These are phyloP conservation scores for Pichia inconspicua DNA, from an alignment of 1,139 yeast genomes.

Conservation along the genomic window DNA sequence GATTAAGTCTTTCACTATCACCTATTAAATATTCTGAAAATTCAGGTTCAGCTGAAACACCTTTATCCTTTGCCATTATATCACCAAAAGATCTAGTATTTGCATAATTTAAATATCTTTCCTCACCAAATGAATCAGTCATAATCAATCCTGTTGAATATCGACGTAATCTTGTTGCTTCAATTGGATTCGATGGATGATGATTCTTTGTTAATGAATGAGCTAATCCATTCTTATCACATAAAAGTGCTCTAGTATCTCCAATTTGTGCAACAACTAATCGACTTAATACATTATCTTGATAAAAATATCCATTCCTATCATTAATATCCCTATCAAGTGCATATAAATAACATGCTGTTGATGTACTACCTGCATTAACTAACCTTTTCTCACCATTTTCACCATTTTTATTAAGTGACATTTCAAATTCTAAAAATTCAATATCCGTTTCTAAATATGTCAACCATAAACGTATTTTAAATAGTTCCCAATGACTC, in stretches of 20 bases:
- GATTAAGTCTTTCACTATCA: conserved; percentile 33
- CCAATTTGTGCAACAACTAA: conserved; percentile 89
- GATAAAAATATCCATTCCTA: conserved; percentile 51
- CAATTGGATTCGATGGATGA: conserved; percentile 81
- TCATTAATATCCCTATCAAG: conserved; percentile 31
- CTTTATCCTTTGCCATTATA: conserved; percentile 65
- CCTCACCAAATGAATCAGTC: conserved; percentile 93
- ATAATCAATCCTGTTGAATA: conserved; percentile 67
- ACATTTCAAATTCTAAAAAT: conserved; percentile 25
- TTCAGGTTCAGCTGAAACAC: conserved; percentile 91
- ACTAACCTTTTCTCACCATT: conserved; percentile 10
- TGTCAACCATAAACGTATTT: conserved; percentile 23
- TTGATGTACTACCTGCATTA: conserved; percentile 75
- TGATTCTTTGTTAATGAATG: conserved; percentile 73
- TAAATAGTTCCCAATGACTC: conserved; percentile 25
- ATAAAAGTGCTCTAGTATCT: conserved; percentile 81
- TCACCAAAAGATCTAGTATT: conserved; percentile 96
- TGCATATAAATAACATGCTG: conserved; percentile 64
- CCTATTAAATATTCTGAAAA: conserved; percentile 61
- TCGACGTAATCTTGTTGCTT: conserved; percentile 60
- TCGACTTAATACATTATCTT: conserved; percentile 58
- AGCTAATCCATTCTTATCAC: conserved; percentile 70
- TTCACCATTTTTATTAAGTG: conserved; percentile 10
- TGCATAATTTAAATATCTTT: conserved; percentile 74
- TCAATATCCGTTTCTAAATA: conserved; percentile 27